phyloP scores from a whole-genome alignment of 202 grass and related monocot species.

The Zizania palustris region DNA sequence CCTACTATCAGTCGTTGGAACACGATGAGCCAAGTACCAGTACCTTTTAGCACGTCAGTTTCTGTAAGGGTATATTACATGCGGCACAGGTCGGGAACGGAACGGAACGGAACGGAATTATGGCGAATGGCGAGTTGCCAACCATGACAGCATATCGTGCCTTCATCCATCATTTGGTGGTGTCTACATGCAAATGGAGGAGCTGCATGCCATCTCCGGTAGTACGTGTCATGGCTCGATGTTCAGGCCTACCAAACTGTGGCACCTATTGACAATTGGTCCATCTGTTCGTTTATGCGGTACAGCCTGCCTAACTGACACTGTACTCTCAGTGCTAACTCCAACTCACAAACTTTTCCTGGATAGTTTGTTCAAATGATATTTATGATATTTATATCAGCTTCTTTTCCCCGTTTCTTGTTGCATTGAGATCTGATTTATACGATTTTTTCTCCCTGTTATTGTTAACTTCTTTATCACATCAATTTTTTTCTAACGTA shows the following conservation, averaged over 20 bases:
- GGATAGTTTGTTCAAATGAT: too few species aligned
- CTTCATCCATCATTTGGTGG: too few species aligned
- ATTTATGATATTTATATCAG: too few species aligned
- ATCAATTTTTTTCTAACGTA: too few species aligned
- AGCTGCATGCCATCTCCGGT: too few species aligned
- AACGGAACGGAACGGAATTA: slow-evolving; percentile 5
- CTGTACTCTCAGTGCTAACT: too few species aligned
- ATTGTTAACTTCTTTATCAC: too few species aligned
- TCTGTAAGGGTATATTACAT: neutral
- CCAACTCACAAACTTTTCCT: too few species aligned
- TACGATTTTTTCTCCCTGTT: too few species aligned
- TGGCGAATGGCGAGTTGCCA: slow-evolving; percentile 38
- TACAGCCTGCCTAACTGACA: slow-evolving; percentile 14
- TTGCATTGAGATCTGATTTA: too few species aligned
- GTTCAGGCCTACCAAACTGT: slow-evolving; percentile 43
- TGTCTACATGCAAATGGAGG: neutral
- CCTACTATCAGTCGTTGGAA: slow-evolving; percentile 1
- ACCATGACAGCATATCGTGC: slow-evolving; percentile 16
- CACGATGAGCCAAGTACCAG: neutral
- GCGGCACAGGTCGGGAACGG: neutral
- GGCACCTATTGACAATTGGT: neutral
- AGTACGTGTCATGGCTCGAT: too few species aligned
- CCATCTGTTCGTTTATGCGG: slow-evolving; percentile 4
- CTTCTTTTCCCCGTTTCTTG: too few species aligned
- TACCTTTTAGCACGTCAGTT: neutral